Percentiles rank a stretch among this genome's conserved stretches.
Evolutionary conservation across 2,329 filamentous ascomycete genomes (phyloP).

Genomic region (Pseudogymnoascus sp.): DNA sequence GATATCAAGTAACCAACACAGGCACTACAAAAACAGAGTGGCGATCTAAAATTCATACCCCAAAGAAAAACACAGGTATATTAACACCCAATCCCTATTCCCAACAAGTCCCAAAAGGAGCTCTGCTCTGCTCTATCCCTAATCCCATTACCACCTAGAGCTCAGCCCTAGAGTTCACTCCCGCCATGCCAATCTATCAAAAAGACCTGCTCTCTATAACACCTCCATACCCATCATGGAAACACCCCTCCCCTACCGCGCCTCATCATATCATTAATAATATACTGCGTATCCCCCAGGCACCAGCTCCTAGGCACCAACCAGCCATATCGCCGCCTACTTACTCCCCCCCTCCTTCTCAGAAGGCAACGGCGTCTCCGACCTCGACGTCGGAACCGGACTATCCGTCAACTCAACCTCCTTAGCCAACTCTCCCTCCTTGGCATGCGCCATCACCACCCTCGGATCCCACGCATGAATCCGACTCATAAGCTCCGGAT

Average conservation of each 20-base stretch:
- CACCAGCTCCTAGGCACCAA: no score
- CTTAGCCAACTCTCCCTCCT: not conserved
- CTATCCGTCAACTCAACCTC: not conserved
- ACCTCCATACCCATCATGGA: not conserved
- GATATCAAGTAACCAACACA: not conserved
- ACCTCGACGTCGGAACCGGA: not conserved
- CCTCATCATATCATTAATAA: not conserved
- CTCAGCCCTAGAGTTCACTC: not conserved
- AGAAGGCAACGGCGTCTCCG: not conserved
- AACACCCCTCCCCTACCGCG: not conserved
- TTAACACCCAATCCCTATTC: not conserved
- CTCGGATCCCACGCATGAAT: slow-evolving; percentile 27
- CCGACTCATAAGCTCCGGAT: slow-evolving; percentile 25
- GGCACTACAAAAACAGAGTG: not conserved
- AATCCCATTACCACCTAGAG: not conserved
- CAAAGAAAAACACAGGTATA: not conserved
- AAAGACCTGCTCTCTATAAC: not conserved
- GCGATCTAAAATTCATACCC: not conserved
- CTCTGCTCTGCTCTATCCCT: not conserved
- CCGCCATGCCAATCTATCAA: slow-evolving; percentile 5
- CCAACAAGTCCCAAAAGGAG: not conserved
- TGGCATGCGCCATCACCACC: slow-evolving; percentile 11
- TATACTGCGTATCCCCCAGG: not conserved
- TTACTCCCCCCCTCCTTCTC: not conserved
- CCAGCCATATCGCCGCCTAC: no score